A percentile compares a stretch with the other conserved stretches of the same genome.
Evolutionary conservation across 768 basidiomycete species (phyloP).

Genomic region (Panaeolus cyanescens): DNA sequence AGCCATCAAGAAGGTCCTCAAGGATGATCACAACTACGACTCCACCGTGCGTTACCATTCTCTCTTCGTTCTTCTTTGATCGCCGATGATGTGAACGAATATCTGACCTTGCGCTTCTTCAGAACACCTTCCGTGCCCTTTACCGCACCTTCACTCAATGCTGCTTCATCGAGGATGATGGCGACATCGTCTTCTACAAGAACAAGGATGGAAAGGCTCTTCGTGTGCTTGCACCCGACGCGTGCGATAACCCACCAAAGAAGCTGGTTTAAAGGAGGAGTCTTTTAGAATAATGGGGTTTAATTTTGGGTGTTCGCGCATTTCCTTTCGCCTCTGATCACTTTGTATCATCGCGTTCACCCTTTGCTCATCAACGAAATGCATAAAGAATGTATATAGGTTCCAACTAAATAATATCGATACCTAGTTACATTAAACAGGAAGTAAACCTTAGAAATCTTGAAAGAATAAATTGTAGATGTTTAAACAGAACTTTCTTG

Average conservation of each 20-base stretch:
- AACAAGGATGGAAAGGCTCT: conserved; percentile 47
- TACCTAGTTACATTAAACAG: neutral
- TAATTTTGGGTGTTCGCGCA: neutral
- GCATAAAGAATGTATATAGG: neutral
- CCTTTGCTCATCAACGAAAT: neutral
- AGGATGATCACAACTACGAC: conserved; percentile 58
- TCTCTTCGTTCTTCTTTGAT: neutral
- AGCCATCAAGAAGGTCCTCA: conserved; percentile 44
- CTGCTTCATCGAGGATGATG: conserved; percentile 65
- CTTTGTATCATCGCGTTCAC: neutral
- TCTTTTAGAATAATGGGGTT: neutral
- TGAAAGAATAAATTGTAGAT: neutral
- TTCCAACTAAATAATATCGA: no score
- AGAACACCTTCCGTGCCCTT: conserved; percentile 61
- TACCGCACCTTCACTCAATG: conserved; percentile 64
- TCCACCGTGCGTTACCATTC: conserved; percentile 39
- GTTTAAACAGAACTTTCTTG: neutral
- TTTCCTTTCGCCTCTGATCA: neutral
- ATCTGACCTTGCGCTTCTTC: neutral
- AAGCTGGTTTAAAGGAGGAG: neutral
- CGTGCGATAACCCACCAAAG: conserved; percentile 12
- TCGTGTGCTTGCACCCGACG: conserved; percentile 31
- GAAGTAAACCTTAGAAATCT: neutral
- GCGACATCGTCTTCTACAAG: conserved; percentile 64
- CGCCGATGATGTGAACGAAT: neutral